A percentile compares a stretch with the other conserved stretches of the same genome.
Evolutionary conservation across 1,284 basidiomycete species (phyloP).

Genomic region (Leccinum pachyderme): DNA sequence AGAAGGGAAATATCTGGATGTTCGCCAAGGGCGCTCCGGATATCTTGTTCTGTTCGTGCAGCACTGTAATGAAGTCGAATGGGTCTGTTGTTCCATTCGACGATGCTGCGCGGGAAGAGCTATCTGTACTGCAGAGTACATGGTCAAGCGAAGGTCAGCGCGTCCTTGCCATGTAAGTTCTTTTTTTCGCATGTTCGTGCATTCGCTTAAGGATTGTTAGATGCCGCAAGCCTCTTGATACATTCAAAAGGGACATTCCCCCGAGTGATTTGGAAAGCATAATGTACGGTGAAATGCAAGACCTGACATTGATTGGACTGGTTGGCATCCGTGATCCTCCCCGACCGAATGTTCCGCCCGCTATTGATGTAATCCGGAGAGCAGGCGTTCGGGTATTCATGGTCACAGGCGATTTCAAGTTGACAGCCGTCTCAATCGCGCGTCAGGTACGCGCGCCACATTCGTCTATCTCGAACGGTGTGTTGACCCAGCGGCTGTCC

Average conservation of each 20-base stretch:
- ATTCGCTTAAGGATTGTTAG: conserved; percentile 6
- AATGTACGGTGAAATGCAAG: conserved; percentile 37
- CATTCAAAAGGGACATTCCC: conserved; percentile 28
- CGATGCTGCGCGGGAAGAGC: conserved; percentile 21
- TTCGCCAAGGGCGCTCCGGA: conserved; percentile 61
- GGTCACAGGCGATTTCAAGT: conserved; percentile 57
- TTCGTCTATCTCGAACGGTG: neutral
- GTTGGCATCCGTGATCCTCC: conserved; percentile 62
- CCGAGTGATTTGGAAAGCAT: conserved; percentile 39
- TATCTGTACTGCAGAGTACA: conserved; percentile 42
- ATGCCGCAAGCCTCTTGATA: conserved; percentile 33
- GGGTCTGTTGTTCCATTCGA: conserved; percentile 38
- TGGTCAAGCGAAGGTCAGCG: conserved; percentile 62
- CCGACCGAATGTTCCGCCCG: conserved; percentile 46
- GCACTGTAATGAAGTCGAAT: conserved; percentile 38
- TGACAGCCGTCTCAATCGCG: conserved; percentile 47
- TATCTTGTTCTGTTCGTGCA: conserved; percentile 51
- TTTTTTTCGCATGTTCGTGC: neutral
- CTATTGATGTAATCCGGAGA: conserved; percentile 45
- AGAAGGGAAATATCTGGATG: conserved; percentile 34
- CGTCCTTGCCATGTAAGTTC: conserved; percentile 48
- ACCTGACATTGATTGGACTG: conserved; percentile 57
- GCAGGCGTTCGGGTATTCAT: conserved; percentile 51
- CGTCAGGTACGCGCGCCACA: conserved; percentile 21
- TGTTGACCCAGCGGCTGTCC: neutral